These are phyloP conservation scores for Polychytrium aggregatum DNA, from an alignment of 192 early-diverging fungal genomes.

Conservation along the genomic window DNA sequence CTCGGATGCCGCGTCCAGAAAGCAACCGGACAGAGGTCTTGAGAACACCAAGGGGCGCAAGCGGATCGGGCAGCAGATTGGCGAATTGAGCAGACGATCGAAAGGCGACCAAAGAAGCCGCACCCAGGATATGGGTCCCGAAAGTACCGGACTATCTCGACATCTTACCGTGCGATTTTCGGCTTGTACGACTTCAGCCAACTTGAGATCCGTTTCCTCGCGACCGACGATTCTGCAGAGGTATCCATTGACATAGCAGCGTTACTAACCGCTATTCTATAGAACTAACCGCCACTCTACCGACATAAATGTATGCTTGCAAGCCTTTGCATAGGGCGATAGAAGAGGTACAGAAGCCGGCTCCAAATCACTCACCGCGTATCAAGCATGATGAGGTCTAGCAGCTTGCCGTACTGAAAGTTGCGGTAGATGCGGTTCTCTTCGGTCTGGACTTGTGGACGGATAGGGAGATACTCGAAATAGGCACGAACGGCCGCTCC, in stretches of 20 bases:
- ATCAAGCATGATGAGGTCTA: conserved; percentile 33
- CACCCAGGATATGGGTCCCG: neutral
- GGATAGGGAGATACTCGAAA: conserved; percentile 33
- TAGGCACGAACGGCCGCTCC: conserved; percentile 24
- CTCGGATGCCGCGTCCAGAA: neutral
- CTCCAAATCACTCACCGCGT: too few species aligned
- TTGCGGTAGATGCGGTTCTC: conserved; percentile 20
- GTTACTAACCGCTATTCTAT: too few species aligned
- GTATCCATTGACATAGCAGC: too few species aligned
- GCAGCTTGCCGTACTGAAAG: conserved; percentile 25
- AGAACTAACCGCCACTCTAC: too few species aligned
- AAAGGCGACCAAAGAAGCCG: neutral
- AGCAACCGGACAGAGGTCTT: neutral
- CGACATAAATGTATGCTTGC: too few species aligned
- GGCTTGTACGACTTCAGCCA: neutral
- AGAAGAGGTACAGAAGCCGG: too few species aligned
- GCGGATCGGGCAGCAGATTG: neutral
- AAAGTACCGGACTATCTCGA: neutral
- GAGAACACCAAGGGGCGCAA: neutral
- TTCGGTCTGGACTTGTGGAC: conserved; percentile 4
- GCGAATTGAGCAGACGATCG: neutral
- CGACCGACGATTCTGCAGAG: conserved; percentile 26
- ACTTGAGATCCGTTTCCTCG: conserved; percentile 5
- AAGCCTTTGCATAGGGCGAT: too few species aligned
- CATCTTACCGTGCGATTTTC: conserved; percentile 2